Base-by-base conservation (phyloP, 768 basidiomycete species). In the Tubosaeta sp. region DNA sequence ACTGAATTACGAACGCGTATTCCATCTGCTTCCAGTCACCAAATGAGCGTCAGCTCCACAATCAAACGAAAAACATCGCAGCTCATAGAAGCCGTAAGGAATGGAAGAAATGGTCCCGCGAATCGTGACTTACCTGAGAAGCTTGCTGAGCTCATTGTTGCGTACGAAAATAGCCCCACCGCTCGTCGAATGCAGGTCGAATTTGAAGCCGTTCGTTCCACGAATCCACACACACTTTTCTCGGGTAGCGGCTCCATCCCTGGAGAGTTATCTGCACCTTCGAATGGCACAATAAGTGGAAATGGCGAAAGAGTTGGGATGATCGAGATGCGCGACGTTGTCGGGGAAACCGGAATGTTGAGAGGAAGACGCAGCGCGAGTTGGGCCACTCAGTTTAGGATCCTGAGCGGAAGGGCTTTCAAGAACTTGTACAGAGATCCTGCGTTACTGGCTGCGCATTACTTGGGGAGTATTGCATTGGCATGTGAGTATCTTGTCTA, bases 351-450 rank as follows among this genome's bases (percentile, higher is more conserved):
- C 32, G 71, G 76, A 45, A 60, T 89, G 52, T 67, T 93, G 63
- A 70, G 86, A 45, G 87, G 86, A 14, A 73, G 84, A 59, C 83
- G 87, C 68, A 79, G 92, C 49, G 96, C 95, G 7, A 86, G 80
- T 55, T 93, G 85, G 81, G 76, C 75, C 38, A 94, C 88, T 16
- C 96, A 99, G 72, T 98, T 99, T 63, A 80, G 81, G 65, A 94
- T 97, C 50, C 71, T 99, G 65, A 96, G 93, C 65, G 94, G 94
- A 22, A 73, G 96, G 51, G 94, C 95, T 19, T 98, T 99, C 78
- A 98, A 98, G 80, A 98, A 98, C 63, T 69, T 99, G 53, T 98
- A 99, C 67, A 78, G 95, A 22, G 93, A 99, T 62, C 95, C 95
- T 0, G 87, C 94, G 43, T 69, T 99, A 49, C 77, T 99, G 75